Base-by-base conservation (phyloP, 179 eudicot genomes). In the Vitellaria paradoxa region DNA sequence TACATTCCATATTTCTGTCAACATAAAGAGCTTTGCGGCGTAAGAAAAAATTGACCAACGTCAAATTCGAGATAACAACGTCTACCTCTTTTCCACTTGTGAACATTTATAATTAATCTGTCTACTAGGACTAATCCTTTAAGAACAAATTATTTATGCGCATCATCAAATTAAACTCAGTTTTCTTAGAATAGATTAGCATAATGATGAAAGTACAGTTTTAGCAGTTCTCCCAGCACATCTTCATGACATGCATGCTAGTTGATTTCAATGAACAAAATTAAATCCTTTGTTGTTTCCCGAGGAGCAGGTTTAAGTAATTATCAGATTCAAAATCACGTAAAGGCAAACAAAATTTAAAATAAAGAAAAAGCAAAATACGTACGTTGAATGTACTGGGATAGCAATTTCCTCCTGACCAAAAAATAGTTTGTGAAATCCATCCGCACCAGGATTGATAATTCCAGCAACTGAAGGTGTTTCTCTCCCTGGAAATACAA, bases 321-420 rank as follows among this genome's bases (percentile, higher is more conserved):
- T n/a, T 59, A 12, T 13, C 2, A 53, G 62, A 49, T 30, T 7
- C 72, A 24, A 67, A 74, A n/a, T 24, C 46, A 21, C 6, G 20
- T 12, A 59, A 60, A 67, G 9, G 9, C 45, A 5, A 67, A 64
- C 20, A 72, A 45, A 66, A 70, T 57, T 8, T 17, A 6, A 71
- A 76, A 65, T 45, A 7, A 63, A 47, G 20, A 60, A 76, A 18
- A 76, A 18, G 49, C 26, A 67, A 52, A 78, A 78, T 59, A 85
- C 96, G 18, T 78, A 96, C 99, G 95, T 84, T 49, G 98, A 84
- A 80, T 96, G 98, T 20, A 96, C 99, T n/a, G 99, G 99, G 77
- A 96, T 94, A 70, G 98, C 99, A 62, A 96, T 96, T 89, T 96
- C 99, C 84, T 96, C 99, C 87, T 96, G 99, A 83, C 99, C 99